Base-by-base conservation (phyloP, 768 basidiomycete genomes). In the Psilocybe cyanescens region DNA sequence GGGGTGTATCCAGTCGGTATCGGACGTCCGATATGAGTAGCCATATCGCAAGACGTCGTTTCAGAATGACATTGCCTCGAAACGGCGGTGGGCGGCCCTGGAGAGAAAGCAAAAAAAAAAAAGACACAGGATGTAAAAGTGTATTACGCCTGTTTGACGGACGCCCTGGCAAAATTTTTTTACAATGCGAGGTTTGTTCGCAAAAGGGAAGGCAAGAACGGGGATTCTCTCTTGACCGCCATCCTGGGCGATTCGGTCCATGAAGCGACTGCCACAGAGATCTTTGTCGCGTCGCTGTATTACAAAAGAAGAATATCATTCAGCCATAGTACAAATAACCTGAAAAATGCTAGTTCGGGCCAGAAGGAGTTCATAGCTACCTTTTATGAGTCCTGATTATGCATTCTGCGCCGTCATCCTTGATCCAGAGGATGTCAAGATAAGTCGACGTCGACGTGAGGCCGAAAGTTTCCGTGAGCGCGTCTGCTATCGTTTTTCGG, bases 401-500 rank as follows among this genome's bases (percentile, higher is more conserved):
- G 37, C 71, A 75, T 54, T 78, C 75, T 3, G 63, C 63, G 1
- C 81, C 81, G 7, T 77, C 72, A 2, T 76, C 72, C 7, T 77
- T 70, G 8, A 87, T 65, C 79, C 83, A 86, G 16, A 91, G 72
- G 8, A 91, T 71, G 65, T 91, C 89, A 33, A 90, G 60, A 61
- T 86, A 82, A 2, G 77, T 79, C 50, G 79, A 76, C 1, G 87
- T 79, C 8, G 74, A 74, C 3, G 83, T 82, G 44, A 80, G 60
- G 3, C 89, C 89, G 64, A 88, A 88, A 8, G 79, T 75, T 66
- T 85, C 82, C 7, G 75, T 56, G 44, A 90, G 74, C 0, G 82
- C 78, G 30, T 87, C 83, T 66, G 87, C 85, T 19, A 91, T 69
- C 2, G 77, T 60, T 70, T 85, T 88, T 17, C 88, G 75, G 29